Evolutionary conservation across 305 asterid species (phyloP).

Genomic region (Fraxinus angustifolia): DNA sequence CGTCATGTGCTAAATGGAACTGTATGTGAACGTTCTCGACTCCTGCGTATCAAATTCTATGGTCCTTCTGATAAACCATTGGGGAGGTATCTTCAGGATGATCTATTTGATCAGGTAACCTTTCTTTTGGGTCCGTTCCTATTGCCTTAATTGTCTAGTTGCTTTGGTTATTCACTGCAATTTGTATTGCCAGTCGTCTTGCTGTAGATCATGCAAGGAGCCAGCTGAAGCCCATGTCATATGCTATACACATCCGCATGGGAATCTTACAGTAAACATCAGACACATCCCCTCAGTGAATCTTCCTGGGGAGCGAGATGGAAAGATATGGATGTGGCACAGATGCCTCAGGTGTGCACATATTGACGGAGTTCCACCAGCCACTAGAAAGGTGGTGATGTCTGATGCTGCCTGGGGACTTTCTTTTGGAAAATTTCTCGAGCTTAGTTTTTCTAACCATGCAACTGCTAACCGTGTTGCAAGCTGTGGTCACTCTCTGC

Average conservation of each 20-base stretch:
- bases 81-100: slow-evolving; percentile 81
- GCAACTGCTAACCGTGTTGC: slow-evolving; percentile 93
- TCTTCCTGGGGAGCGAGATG: slow-evolving; percentile 84
- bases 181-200: slow-evolving; percentile 54
- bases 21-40: slow-evolving; percentile 79
- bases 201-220: slow-evolving; percentile 79
- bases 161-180: neutral
- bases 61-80: slow-evolving; percentile 87
- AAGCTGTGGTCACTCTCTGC: slow-evolving; percentile 92
- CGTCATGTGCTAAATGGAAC: slow-evolving; percentile 62
- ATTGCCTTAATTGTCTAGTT: neutral
- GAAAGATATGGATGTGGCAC: slow-evolving; percentile 99
- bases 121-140: neutral
- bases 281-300: slow-evolving; percentile 50
- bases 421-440: slow-evolving; percentile 95
- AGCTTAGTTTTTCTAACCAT: slow-evolving; percentile 89
- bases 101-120: slow-evolving; percentile 79
- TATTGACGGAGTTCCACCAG: slow-evolving; percentile 81
- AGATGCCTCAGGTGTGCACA: slow-evolving; percentile 77
- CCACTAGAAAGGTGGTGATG: slow-evolving; percentile 76
- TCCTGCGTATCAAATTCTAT: slow-evolving; percentile 72
- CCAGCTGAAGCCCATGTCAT: slow-evolving; percentile 77
- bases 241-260: slow-evolving; percentile 86
- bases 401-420: slow-evolving; percentile 98
- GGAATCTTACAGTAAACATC: slow-evolving; percentile 82